Evolutionary conservation across 2,329 filamentous ascomycete genomes (phyloP).

Genomic region (Rhynchosporium graminicola): DNA sequence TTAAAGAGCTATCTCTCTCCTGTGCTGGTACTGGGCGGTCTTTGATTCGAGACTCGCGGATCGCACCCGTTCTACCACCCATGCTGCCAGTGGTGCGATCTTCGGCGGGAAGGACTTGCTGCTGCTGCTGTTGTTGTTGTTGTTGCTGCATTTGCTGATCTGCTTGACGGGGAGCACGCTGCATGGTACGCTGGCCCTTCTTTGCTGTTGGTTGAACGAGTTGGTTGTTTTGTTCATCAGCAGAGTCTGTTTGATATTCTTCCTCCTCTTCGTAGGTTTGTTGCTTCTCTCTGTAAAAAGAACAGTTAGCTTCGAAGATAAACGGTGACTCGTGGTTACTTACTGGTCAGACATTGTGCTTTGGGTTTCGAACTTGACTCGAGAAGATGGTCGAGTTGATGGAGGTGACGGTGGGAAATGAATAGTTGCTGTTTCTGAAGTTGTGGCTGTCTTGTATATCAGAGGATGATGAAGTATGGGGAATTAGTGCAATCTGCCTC

Average conservation of each 20-base stretch:
- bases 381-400: constrained; percentile 19
- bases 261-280: constrained; percentile 35
- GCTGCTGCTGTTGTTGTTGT: constrained; percentile 39
- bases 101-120: constrained; percentile 30
- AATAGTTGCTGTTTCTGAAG: constrained; percentile 13
- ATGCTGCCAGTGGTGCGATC: constrained; percentile 34
- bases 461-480: constrained; percentile 1
- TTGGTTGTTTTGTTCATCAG: constrained; percentile 29
- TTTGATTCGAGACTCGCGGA: constrained; percentile 43
- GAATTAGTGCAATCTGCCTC: background rate
- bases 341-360: constrained; percentile 37
- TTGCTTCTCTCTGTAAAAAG: constrained; percentile 30
- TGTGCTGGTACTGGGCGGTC: constrained; percentile 42
- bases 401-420: constrained; percentile 22
- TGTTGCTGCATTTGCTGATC: constrained; percentile 37
- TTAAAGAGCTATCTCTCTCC: constrained; percentile 43
- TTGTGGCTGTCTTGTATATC: background rate
- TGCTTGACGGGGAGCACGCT: constrained; percentile 45
- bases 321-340: constrained; percentile 6
- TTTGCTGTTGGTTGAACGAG: constrained; percentile 22
- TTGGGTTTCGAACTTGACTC: constrained; percentile 3
- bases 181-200: constrained; percentile 38
- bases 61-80: constrained; percentile 37
- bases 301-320: background rate
- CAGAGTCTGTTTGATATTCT: constrained; percentile 35